Percentiles rank a stretch among this genome's conserved stretches.
These are phyloP conservation scores for Lichtheimia ornata DNA, from an alignment of 371 early-diverging fungal species.

Conservation along the genomic window DNA sequence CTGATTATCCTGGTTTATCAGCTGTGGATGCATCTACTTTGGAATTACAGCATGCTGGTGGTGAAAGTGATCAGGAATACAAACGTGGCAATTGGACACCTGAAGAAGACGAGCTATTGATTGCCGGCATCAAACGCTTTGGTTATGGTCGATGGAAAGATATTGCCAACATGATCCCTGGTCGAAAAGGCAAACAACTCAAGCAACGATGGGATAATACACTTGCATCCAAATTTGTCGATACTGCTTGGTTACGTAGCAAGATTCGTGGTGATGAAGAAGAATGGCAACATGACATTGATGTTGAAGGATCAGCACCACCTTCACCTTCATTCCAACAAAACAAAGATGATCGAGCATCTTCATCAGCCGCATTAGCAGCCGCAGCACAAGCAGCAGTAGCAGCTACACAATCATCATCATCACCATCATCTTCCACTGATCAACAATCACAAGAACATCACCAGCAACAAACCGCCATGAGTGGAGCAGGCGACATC, in stretches of 20 bases:
- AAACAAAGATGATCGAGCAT: slow-evolving; percentile 6
- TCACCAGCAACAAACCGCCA: slow-evolving; percentile 1
- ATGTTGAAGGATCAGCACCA: slow-evolving; percentile 21
- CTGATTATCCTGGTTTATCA: slow-evolving; percentile 30
- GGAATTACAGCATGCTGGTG: slow-evolving; percentile 28
- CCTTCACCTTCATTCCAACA: slow-evolving; percentile 13
- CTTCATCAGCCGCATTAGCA: slow-evolving; percentile 1
- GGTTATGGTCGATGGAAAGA: slow-evolving; percentile 47
- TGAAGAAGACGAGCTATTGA: slow-evolving; percentile 36
- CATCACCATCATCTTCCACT: not conserved
- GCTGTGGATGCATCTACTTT: slow-evolving; percentile 11
- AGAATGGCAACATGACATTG: slow-evolving; percentile 20
- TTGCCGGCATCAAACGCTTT: slow-evolving; percentile 32
- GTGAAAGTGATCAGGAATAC: slow-evolving; percentile 33
- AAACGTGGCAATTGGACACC: slow-evolving; percentile 41
- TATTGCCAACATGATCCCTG: slow-evolving; percentile 38
- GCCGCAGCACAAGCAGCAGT: not conserved
- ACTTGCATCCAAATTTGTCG: slow-evolving; percentile 34
- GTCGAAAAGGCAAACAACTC: slow-evolving; percentile 38
- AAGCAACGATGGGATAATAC: slow-evolving; percentile 45
- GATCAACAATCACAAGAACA: not conserved
- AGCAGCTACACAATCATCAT: not conserved
- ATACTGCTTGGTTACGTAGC: slow-evolving; percentile 30
- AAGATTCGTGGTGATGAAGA: slow-evolving; percentile 24
- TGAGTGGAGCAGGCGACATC: slow-evolving; percentile 22